Conservation (phyloP, 768 basidiomycete species). For the Pleurotus tuber-regium region DNA sequence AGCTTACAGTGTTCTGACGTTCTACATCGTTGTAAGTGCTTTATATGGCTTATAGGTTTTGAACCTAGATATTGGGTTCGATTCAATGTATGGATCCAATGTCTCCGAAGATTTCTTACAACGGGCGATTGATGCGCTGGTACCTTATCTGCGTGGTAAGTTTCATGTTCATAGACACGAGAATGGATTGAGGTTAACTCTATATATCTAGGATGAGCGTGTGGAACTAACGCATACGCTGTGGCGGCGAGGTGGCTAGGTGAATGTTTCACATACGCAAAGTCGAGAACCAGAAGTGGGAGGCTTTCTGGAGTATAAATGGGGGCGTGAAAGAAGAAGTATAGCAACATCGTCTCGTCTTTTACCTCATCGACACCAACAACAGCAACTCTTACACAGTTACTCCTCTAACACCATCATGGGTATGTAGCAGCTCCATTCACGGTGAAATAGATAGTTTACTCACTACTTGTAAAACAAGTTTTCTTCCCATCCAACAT, state of each 20-base stretch:
- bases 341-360: neutral
- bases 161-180: neutral
- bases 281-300: neutral
- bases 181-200: neutral
- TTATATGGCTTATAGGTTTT: slow-evolving; percentile 30
- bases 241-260: neutral
- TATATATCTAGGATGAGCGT: slow-evolving; percentile 23
- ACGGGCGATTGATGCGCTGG: slow-evolving; percentile 34
- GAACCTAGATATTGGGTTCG: slow-evolving; percentile 42
- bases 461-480: neutral
- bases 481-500: slow-evolving; percentile 8
- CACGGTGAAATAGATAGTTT: neutral
- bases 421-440: neutral
- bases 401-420: neutral
- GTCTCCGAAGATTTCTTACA: slow-evolving; percentile 33
- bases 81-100: slow-evolving; percentile 36
- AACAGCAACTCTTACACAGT: neutral
- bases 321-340: neutral
- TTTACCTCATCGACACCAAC: neutral
- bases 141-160: slow-evolving; percentile 42
- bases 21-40: no score
- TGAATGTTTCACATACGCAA: neutral
- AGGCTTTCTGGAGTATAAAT: neutral
- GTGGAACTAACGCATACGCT: neutral
- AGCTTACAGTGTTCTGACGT: no score